Percentiles rank a stretch among this genome's conserved stretches.
Evolutionary conservation across 2,329 filamentous ascomycete species (phyloP).

Genomic region (Tolypocladium pustulatum): DNA sequence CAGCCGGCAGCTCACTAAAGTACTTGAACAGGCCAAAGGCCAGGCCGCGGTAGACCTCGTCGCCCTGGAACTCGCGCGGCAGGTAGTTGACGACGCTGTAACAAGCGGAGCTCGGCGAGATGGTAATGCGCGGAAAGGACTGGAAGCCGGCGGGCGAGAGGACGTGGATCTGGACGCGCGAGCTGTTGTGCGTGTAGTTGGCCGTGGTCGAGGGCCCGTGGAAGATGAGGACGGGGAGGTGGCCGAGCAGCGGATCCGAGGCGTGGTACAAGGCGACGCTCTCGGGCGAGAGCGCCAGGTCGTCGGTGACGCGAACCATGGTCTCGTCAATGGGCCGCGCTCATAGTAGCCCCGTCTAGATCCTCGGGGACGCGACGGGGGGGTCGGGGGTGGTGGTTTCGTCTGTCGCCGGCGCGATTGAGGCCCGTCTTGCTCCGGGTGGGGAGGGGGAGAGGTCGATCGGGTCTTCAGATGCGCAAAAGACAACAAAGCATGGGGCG

Average conservation of each 20-base stretch:
- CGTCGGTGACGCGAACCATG: conserved; percentile 77
- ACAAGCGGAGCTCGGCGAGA: conserved; percentile 84
- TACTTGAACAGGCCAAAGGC: conserved; percentile 93
- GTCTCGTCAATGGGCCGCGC: conserved; percentile 23
- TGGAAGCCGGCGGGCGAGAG: conserved; percentile 82
- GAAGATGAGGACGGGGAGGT: conserved; percentile 79
- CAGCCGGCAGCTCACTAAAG: conserved; percentile 74
- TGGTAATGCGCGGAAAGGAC: conserved; percentile 81
- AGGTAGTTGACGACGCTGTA: conserved; percentile 85
- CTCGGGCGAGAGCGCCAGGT: conserved; percentile 70
- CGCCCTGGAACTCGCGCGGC: conserved; percentile 88
- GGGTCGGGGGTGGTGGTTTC: conserved; percentile 12
- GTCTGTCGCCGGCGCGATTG: background rate
- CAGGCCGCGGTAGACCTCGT: conserved; percentile 82
- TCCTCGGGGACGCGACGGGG: background rate
- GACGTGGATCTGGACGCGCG: conserved; percentile 88
- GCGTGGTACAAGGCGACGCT: conserved; percentile 82
- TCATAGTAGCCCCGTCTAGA: conserved; percentile 7
- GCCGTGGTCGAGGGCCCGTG: conserved; percentile 84
- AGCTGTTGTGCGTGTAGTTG: conserved; percentile 79
- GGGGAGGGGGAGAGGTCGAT: background rate
- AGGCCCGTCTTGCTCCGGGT: background rate
- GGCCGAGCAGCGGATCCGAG: conserved; percentile 71
- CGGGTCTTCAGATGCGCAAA: background rate
- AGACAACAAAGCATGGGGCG: background rate